Percentiles rank a stretch among this genome's conserved stretches.
These are phyloP conservation scores for Saccharomyces hybrid DNA, from an alignment of 1,139 yeast species.

Conservation along the genomic window DNA sequence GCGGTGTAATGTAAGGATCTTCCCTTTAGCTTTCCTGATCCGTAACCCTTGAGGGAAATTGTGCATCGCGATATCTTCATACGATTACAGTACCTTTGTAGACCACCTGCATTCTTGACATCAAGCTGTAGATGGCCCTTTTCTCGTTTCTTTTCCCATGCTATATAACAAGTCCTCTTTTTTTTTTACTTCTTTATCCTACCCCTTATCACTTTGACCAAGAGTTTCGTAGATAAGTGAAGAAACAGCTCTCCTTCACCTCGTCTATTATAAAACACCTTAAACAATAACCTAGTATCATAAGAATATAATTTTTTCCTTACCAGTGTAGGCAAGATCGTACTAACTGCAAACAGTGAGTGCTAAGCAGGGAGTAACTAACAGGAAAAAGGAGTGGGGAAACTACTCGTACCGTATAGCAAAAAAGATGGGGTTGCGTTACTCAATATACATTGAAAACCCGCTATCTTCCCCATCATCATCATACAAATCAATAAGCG, in stretches of 20 bases:
- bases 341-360: neutral
- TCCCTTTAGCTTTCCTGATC: conserved; percentile 1
- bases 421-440: conserved; percentile 35
- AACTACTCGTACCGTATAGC: neutral
- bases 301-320: neutral
- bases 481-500: neutral
- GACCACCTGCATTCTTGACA: neutral
- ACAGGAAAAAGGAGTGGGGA: neutral
- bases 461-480: conserved; percentile 1
- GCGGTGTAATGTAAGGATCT: neutral
- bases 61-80: neutral
- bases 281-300: neutral
- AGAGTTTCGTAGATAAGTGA: neutral
- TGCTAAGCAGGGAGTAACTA: neutral
- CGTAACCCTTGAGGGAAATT: neutral
- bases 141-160: neutral
- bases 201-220: neutral
- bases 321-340: neutral
- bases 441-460: conserved; percentile 33
- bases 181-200: neutral
- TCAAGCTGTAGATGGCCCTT: neutral
- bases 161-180: neutral
- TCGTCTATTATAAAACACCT: neutral
- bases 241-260: neutral
- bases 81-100: neutral